A percentile compares a stretch with the other conserved stretches of the same genome.
Conservation (phyloP, 2,329 filamentous ascomycete species). For the Verticillium longisporum region DNA sequence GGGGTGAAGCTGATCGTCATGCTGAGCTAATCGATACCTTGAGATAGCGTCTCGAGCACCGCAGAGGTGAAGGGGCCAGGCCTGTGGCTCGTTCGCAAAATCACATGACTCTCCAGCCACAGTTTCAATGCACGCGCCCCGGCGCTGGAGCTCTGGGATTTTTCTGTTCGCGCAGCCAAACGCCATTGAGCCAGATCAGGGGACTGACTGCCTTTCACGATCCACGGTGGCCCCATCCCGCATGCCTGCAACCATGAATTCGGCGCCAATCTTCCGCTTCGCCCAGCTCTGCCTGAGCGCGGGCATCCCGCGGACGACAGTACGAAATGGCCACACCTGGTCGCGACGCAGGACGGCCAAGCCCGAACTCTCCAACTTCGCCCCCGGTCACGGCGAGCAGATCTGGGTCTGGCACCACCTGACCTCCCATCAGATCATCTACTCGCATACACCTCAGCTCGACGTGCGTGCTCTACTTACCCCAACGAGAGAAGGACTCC, state of each 20-base stretch:
- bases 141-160: slow-evolving; percentile 9
- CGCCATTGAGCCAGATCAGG: not conserved
- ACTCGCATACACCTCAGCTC: slow-evolving; percentile 38
- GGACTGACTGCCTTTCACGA: not conserved
- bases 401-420: slow-evolving; percentile 51
- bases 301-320: slow-evolving; percentile 30
- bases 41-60: no score
- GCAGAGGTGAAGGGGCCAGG: not conserved
- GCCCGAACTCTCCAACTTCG: slow-evolving; percentile 14
- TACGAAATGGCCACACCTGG: slow-evolving; percentile 28
- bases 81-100: not conserved
- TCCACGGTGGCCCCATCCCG: not conserved
- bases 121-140: slow-evolving; percentile 1
- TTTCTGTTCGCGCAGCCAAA: slow-evolving; percentile 1
- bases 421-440: slow-evolving; percentile 42
- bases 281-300: slow-evolving; percentile 30
- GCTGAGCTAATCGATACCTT: not conserved
- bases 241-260: slow-evolving; percentile 27
- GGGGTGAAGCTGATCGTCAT: not conserved
- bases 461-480: no score
- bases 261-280: slow-evolving; percentile 24
- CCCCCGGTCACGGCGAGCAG: slow-evolving; percentile 45
- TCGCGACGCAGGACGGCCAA: slow-evolving; percentile 12
- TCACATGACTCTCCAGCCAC: slow-evolving; percentile 9
- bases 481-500: no score